A percentile compares a stretch with the other conserved stretches of the same genome.
Evolutionary conservation across 495 filamentous ascomycete genomes (phyloP).

Genomic region (Lepidopterella palustris): DNA sequence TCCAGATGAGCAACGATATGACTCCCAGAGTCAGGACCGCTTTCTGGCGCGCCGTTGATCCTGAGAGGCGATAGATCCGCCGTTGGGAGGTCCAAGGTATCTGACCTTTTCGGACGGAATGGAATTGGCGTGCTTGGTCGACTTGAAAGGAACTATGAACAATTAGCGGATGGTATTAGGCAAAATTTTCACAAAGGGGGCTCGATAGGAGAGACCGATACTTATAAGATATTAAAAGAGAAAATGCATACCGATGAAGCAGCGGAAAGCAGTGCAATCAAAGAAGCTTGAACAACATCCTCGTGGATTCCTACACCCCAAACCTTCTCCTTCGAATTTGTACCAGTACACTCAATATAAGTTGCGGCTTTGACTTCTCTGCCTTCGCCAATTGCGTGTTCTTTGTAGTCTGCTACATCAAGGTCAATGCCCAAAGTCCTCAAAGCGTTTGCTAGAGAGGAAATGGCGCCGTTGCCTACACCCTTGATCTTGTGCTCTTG

Average conservation of each 20-base stretch:
- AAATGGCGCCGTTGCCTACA: constrained; percentile 83
- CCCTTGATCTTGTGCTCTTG: constrained; percentile 71
- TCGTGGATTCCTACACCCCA: constrained; percentile 97
- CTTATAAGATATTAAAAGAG: background rate
- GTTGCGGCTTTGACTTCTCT: constrained; percentile 82
- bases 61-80: constrained; percentile 14
- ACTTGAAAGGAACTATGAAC: constrained; percentile 51
- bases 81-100: constrained; percentile 28
- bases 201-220: too few relatives aligned
- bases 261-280: constrained; percentile 82
- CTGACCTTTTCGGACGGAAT: constrained; percentile 39
- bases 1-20: constrained; percentile 24
- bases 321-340: constrained; percentile 62
- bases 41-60: constrained; percentile 1
- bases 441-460: constrained; percentile 77
- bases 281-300: constrained; percentile 86
- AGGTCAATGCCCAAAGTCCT: constrained; percentile 76
- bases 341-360: constrained; percentile 82
- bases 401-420: constrained; percentile 92
- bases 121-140: constrained; percentile 50
- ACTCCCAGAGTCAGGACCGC: constrained; percentile 5
- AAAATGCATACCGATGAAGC: constrained; percentile 71
- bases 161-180: constrained; percentile 4
- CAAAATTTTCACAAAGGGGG: background rate
- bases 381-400: constrained; percentile 81